A percentile compares a stretch with the other conserved stretches of the same genome.
These are phyloP conservation scores for Tilletia walkeri DNA, from an alignment of 1,284 basidiomycete species.

Conservation along the genomic window DNA sequence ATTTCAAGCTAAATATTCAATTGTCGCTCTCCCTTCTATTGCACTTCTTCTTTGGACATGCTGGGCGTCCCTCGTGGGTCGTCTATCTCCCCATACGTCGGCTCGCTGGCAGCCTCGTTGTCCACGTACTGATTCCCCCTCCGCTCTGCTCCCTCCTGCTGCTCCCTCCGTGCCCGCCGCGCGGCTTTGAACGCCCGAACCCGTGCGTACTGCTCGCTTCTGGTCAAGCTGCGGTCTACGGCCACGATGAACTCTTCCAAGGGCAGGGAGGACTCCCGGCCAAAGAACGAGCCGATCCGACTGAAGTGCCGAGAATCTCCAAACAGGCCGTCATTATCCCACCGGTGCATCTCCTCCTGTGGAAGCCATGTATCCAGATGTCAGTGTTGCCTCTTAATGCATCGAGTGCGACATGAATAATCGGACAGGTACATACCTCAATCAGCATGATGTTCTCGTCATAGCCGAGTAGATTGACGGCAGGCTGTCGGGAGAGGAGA, in stretches of 20 bases:
- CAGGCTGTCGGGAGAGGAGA: neutral
- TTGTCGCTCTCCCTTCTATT: too few species aligned
- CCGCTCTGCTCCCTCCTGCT: neutral
- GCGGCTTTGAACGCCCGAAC: neutral
- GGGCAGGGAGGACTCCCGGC: neutral
- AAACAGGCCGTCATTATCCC: neutral
- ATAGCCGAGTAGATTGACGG: neutral
- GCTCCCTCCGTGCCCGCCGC: neutral
- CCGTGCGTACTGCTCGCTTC: neutral
- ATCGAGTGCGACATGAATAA: neutral
- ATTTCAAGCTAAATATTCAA: too few species aligned
- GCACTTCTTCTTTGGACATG: too few species aligned
- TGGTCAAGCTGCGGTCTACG: neutral
- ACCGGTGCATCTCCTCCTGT: constrained; percentile 15
- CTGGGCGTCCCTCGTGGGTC: too few species aligned
- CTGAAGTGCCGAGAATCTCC: neutral
- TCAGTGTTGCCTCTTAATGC: neutral
- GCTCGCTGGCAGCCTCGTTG: too few species aligned
- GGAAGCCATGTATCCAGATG: neutral
- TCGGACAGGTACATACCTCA: neutral
- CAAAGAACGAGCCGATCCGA: constrained; percentile 6
- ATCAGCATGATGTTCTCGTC: constrained; percentile 7
- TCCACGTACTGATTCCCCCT: neutral
- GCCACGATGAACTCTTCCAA: neutral
- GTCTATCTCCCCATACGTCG: too few species aligned